Evolutionary conservation across 2,329 filamentous ascomycete species (phyloP).

Genomic region (Claviceps sp.): DNA sequence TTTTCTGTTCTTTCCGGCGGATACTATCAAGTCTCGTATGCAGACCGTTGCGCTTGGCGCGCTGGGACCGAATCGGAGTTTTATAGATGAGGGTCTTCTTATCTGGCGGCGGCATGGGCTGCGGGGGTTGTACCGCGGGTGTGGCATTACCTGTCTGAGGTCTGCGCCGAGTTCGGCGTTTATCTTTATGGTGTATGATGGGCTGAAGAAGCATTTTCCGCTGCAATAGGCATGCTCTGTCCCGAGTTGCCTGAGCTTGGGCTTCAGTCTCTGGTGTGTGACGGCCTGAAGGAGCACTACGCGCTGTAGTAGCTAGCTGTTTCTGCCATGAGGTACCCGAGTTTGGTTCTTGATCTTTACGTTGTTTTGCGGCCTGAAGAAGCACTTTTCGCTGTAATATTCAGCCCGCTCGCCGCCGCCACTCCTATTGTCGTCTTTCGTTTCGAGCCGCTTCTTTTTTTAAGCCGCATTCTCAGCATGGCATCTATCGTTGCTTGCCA

Average conservation of each 20-base stretch:
- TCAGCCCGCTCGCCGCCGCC: too few species aligned
- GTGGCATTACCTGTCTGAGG: conserved; percentile 79
- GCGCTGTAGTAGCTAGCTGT: too few species aligned
- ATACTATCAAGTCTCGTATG: conserved; percentile 95
- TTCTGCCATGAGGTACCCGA: too few species aligned
- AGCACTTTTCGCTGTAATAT: too few species aligned
- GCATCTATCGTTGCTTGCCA: neutral
- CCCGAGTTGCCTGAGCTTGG: too few species aligned
- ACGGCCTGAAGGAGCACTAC: too few species aligned
- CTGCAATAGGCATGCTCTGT: conserved; percentile 19
- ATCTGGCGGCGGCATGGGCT: conserved; percentile 77
- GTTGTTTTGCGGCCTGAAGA: too few species aligned
- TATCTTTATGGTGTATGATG: conserved; percentile 93
- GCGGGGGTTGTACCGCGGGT: conserved; percentile 80
- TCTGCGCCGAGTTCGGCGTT: conserved; percentile 93
- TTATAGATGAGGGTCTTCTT: conserved; percentile 55
- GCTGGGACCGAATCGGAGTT: conserved; percentile 45
- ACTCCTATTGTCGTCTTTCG: too few species aligned
- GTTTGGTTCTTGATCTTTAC: too few species aligned
- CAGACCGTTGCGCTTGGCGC: conserved; percentile 67
- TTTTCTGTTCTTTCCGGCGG: conserved; percentile 91
- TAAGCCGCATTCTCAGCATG: neutral
- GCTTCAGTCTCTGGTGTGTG: too few species aligned
- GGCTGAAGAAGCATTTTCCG: conserved; percentile 57
- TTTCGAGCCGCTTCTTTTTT: too few species aligned